Evolutionary conservation across 73 alveolate genomes (phyloP).

Genomic region (Blepharisma stoltei): DNA sequence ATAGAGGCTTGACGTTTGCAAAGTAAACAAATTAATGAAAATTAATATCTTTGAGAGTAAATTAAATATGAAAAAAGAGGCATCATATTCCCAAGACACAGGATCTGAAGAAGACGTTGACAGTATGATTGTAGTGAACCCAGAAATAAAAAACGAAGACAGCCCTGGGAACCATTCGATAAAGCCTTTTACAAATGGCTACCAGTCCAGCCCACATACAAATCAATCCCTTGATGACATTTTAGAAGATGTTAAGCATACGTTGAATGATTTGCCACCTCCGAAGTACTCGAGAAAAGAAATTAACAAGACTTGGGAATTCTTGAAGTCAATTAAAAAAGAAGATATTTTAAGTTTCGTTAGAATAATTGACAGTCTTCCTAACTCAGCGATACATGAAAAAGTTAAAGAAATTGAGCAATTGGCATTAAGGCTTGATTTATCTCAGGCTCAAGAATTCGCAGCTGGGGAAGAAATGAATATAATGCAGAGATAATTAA

Average conservation of each 20-base stretch:
- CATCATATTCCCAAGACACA: no score
- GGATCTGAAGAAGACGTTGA: no score
- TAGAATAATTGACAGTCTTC: background rate
- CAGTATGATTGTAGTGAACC: no score
- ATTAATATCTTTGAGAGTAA: no score
- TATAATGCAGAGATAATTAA: constrained; percentile 2
- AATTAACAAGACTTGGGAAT: constrained; percentile 13
- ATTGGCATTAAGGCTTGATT: constrained; percentile 10
- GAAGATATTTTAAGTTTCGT: constrained; percentile 13
- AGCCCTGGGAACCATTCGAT: no score
- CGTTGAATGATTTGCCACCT: constrained; percentile 23
- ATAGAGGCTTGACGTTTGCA: no score
- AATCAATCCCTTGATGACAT: constrained; percentile 24
- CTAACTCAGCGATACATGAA: constrained; percentile 26
- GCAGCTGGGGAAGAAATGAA: constrained; percentile 19
- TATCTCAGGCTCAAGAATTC: constrained; percentile 15
- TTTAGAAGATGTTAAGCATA: constrained; percentile 15
- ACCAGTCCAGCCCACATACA: no score
- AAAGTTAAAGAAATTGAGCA: constrained; percentile 29
- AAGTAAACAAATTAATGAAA: no score
- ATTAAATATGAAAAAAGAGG: no score
- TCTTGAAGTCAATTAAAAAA: constrained; percentile 6
- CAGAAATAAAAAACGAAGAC: no score
- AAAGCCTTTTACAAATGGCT: no score
- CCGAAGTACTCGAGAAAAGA: constrained; percentile 16